phyloP scores from a whole-genome alignment of 1,284 basidiomycete species.

The Rhodotorula sp. region DNA sequence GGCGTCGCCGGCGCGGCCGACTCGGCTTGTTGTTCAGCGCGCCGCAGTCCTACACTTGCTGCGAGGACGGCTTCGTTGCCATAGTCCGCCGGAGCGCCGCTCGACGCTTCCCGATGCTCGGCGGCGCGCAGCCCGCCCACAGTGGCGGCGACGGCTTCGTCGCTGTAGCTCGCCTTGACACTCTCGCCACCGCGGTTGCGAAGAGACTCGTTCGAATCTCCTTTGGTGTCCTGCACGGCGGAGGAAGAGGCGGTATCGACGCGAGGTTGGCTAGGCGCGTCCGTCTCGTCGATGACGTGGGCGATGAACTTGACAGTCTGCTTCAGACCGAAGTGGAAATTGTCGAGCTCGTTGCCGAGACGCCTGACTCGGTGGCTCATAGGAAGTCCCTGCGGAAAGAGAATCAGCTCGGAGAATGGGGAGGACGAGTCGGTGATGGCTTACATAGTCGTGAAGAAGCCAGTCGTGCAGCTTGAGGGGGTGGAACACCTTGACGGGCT shows the following conservation, averaged over 20 bases:
- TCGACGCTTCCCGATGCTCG: background rate
- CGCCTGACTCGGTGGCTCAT: slow-evolving; percentile 11
- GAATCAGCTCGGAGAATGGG: background rate
- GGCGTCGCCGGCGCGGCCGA: no score
- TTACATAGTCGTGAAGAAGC: slow-evolving; percentile 15
- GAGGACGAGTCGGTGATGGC: background rate
- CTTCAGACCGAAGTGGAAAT: slow-evolving; percentile 12
- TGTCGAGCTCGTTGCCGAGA: slow-evolving; percentile 15
- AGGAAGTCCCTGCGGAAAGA: slow-evolving; percentile 8
- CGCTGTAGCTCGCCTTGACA: no score
- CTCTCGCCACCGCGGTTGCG: no score
- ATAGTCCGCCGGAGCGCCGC: background rate
- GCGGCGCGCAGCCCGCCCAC: background rate
- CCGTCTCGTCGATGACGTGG: background rate
- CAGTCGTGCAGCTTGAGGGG: slow-evolving; percentile 27
- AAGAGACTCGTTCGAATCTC: no score
- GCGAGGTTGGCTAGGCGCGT: background rate
- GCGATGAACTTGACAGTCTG: slow-evolving; percentile 8
- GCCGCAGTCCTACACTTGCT: background rate
- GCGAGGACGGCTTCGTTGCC: background rate
- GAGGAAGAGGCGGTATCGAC: background rate
- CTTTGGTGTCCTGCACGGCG: no score
- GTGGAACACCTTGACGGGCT: slow-evolving; percentile 15
- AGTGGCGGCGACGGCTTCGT: background rate
- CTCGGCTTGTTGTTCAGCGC: background rate